Base-by-base conservation (phyloP, 2,329 filamentous ascomycete species). In the Aaosphaeria arxii region DNA sequence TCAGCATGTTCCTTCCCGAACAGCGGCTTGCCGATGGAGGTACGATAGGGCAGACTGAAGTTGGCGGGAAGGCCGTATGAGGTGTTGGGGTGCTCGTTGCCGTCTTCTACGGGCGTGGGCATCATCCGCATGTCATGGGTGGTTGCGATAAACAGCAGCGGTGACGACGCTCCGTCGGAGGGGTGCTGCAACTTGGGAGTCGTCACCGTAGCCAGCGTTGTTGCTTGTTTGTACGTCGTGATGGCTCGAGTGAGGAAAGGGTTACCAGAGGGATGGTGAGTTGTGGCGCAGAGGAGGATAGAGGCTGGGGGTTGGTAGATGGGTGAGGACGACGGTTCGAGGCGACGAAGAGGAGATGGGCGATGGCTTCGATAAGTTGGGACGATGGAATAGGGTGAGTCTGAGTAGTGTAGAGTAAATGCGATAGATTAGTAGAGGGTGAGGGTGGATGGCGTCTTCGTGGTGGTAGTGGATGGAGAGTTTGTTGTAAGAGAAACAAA, bases 51-150 rank as follows among this genome's bases (percentile, higher is more conserved):
- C 43, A 59, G 49, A 32, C 52, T 55, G 51, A 61, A 58, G 13
- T 52, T 40, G 24, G 63, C 59, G 47, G 59, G 59, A 42, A 55
- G 55, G 48, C 57, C 53, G 50, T 63, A 66, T 47, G 65, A 64
- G 52, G 68, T 62, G 61, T 65, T 69, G 39, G 39, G 9, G 24
- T 11, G 17, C 64, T 62, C 71, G 62, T 59, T 67, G 55, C 74
- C 67, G 62, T 76, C 74, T 62, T 73, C 67, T 64, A 76, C 64
- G 65, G 77, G 71, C 56, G 74, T 74, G 67, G 78, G 76, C 78
- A 81, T 81, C 56, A 67, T 69, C 57, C 60, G 64, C 52, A 59
- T 64, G 58, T 64, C 63, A 63, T 67, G 58, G 53, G 63, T 55
- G 47, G 61, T 62, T 47, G 65, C 57, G 54, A 60, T 59, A 61